Conservation (phyloP, 345 rosid genomes). For the Erucastrum elatum region DNA sequence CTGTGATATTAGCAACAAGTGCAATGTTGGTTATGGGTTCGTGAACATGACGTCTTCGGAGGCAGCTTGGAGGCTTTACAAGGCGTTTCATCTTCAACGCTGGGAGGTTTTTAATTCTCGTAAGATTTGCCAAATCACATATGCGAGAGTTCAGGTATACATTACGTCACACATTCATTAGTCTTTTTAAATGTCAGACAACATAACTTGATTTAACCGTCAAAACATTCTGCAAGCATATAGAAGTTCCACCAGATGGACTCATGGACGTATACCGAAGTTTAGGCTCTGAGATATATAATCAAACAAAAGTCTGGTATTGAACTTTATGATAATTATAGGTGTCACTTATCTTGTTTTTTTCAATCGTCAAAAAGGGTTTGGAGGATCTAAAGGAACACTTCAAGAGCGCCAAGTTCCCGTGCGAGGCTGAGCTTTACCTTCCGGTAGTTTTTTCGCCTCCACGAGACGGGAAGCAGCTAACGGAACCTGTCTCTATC, state of each 20-base stretch:
- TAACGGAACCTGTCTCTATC: slow-evolving; percentile 68
- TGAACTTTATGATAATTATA: neutral
- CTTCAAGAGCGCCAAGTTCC: slow-evolving; percentile 93
- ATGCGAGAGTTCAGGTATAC: slow-evolving; percentile 90
- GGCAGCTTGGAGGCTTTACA: slow-evolving; percentile 81
- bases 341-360: slow-evolving; percentile 4
- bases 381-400: slow-evolving; percentile 89
- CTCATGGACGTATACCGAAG: neutral
- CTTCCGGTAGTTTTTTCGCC: slow-evolving; percentile 89
- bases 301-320: neutral
- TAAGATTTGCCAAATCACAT: slow-evolving; percentile 88
- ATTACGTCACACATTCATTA: neutral
- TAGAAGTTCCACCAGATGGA: neutral
- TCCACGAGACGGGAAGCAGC: slow-evolving; percentile 75
- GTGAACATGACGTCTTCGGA: slow-evolving; percentile 95
- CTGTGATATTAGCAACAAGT: slow-evolving; percentile 70
- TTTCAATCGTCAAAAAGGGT: slow-evolving; percentile 50
- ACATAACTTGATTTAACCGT: neutral
- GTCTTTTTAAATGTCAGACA: neutral
- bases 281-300: neutral
- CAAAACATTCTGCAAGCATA: neutral
- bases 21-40: slow-evolving; percentile 99
- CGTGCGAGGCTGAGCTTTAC: slow-evolving; percentile 77
- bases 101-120: slow-evolving; percentile 98
- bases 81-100: slow-evolving; percentile 79